phyloP scores from a whole-genome alignment of 805 yeast species.

The Sugiyamaella valdiviana region DNA sequence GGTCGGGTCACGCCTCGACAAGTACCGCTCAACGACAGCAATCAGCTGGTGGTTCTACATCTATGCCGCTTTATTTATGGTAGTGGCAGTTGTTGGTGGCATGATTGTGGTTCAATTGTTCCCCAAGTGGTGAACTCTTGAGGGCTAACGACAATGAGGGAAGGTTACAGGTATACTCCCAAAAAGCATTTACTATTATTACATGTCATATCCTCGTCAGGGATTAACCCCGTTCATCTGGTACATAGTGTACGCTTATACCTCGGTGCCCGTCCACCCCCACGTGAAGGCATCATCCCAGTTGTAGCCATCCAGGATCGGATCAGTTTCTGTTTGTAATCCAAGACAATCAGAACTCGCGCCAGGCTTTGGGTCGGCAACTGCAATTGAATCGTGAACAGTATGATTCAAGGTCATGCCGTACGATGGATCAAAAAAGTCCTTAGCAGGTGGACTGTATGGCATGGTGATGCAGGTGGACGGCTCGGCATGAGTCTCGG shows the following conservation, averaged over 20 bases:
- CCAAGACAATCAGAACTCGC: neutral
- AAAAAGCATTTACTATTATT: neutral
- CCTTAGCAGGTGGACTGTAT: constrained; percentile 1
- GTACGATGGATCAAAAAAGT: neutral
- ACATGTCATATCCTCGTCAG: neutral
- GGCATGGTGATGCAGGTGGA: constrained; percentile 1
- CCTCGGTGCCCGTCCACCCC: neutral
- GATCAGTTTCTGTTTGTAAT: neutral
- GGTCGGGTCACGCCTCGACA: constrained; percentile 31
- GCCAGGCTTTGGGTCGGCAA: neutral
- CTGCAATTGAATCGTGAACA: neutral
- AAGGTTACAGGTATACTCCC: neutral
- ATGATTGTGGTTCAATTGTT: constrained; percentile 33
- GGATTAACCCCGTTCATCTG: neutral
- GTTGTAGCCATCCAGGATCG: constrained; percentile 3
- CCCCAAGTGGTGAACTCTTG: constrained; percentile 31
- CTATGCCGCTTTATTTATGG: constrained; percentile 31
- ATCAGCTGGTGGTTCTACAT: constrained; percentile 38
- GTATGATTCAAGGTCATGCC: neutral
- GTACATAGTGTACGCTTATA: neutral
- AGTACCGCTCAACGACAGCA: constrained; percentile 32
- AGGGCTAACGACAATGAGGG: no score
- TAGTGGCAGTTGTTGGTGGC: constrained; percentile 28
- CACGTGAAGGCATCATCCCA: constrained; percentile 11
- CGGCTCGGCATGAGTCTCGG: neutral